Evolutionary conservation across 2,329 filamentous ascomycete species (phyloP).

Genomic region (Colletotrichum simmondsii): DNA sequence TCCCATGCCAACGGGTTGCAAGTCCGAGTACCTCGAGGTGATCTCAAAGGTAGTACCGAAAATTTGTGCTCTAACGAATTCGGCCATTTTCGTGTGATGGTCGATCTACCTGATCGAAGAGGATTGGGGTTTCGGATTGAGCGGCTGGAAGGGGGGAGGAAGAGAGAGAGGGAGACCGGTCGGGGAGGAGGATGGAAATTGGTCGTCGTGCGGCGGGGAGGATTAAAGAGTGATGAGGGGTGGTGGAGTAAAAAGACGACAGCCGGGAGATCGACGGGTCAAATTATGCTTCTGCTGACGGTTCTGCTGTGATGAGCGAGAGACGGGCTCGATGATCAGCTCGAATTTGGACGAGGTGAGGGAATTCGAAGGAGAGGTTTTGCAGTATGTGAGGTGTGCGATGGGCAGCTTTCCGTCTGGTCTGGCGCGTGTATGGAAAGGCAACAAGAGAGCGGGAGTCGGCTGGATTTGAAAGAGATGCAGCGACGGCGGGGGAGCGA

Average conservation of each 20-base stretch:
- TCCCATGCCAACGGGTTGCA: constrained; percentile 99
- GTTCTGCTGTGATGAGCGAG: background rate
- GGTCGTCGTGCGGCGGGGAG: background rate
- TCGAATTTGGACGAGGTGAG: constrained; percentile 15
- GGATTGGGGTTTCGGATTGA: constrained; percentile 18
- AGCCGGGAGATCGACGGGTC: constrained; percentile 20
- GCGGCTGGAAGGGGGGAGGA: constrained; percentile 1
- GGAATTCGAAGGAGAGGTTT: constrained; percentile 1
- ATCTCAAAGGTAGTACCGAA: constrained; percentile 99
- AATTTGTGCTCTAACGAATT: constrained; percentile 99
- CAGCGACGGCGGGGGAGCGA: constrained; percentile 26
- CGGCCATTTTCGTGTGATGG: constrained; percentile 79
- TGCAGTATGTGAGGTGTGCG: constrained; percentile 6
- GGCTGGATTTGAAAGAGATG: constrained; percentile 30
- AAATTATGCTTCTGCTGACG: background rate
- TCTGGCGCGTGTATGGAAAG: background rate
- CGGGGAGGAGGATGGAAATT: background rate
- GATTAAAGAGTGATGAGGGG: constrained; percentile 19
- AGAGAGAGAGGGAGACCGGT: background rate
- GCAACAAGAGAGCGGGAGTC: constrained; percentile 11
- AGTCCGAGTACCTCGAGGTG: constrained; percentile 96
- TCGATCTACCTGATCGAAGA: constrained; percentile 24
- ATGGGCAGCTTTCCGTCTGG: constrained; percentile 5
- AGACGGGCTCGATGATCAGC: background rate
- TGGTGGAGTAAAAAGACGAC: constrained; percentile 10